Conservation (phyloP, 495 filamentous ascomycete species). For the Trichoderma gamsii region DNA sequence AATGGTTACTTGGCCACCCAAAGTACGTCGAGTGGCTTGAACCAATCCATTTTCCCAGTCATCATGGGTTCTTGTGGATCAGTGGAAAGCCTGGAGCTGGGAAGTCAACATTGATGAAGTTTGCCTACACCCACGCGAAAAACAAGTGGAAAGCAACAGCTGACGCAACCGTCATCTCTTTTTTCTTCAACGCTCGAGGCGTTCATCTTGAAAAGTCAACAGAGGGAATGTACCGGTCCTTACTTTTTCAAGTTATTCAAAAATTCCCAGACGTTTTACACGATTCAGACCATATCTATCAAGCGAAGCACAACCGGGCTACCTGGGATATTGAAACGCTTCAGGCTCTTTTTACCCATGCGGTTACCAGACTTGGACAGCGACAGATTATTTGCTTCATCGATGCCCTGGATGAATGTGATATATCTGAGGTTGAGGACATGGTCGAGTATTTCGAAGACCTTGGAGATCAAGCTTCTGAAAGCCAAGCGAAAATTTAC, state of each 20-base stretch:
- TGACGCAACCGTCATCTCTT: slow-evolving; percentile 20
- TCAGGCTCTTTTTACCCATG: not conserved
- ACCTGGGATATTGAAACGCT: not conserved
- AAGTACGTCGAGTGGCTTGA: slow-evolving; percentile 33
- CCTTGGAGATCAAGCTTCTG: slow-evolving; percentile 15
- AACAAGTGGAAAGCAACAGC: slow-evolving; percentile 12
- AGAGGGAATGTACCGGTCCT: slow-evolving; percentile 50
- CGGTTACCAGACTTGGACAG: not conserved
- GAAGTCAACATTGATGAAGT: slow-evolving; percentile 23
- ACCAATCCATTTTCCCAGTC: slow-evolving; percentile 21
- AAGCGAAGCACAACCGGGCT: not conserved
- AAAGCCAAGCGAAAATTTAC: not conserved
- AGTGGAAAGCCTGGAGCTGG: slow-evolving; percentile 11
- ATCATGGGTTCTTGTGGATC: slow-evolving; percentile 48
- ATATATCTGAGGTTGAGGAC: not conserved
- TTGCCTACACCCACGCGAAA: not conserved
- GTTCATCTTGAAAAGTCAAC: slow-evolving; percentile 44
- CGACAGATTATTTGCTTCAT: slow-evolving; percentile 25
- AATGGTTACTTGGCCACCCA: slow-evolving; percentile 29
- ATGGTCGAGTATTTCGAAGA: slow-evolving; percentile 23
- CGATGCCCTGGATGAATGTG: slow-evolving; percentile 39
- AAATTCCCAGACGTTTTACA: slow-evolving; percentile 23
- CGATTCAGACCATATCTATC: slow-evolving; percentile 13
- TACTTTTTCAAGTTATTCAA: slow-evolving; percentile 34
- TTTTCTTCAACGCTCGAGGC: slow-evolving; percentile 36